A percentile compares a stretch with the other conserved stretches of the same genome.
Conservation (phyloP, 1,284 basidiomycete species). For the Malassezia slooffiae region DNA sequence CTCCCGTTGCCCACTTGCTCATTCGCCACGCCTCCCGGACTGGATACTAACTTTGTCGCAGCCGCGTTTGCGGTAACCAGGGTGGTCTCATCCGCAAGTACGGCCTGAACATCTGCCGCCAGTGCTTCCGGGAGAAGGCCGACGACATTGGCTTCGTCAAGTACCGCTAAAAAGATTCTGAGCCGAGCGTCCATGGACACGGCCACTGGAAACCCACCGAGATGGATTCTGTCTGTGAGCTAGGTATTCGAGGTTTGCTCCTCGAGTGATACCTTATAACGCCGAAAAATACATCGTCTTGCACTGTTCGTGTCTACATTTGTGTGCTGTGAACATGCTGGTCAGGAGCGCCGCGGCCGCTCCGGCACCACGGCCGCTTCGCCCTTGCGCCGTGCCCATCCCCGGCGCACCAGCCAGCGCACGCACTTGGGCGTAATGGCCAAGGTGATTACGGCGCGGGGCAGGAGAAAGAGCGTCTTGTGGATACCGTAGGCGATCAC, state of each 20-base stretch:
- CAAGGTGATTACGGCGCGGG: slow-evolving; percentile 78
- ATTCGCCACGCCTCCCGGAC: too few species aligned
- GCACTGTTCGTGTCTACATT: too few species aligned
- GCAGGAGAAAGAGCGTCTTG: slow-evolving; percentile 83
- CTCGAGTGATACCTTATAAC: slow-evolving; percentile 7
- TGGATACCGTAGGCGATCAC: slow-evolving; percentile 88
- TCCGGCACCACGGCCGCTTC: too few species aligned
- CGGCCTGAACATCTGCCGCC: slow-evolving; percentile 46
- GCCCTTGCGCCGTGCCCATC: slow-evolving; percentile 35
- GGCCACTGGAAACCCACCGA: neutral
- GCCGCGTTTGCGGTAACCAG: slow-evolving; percentile 45
- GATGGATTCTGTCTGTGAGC: neutral
- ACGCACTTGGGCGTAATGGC: slow-evolving; percentile 75
- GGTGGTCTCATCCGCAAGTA: slow-evolving; percentile 47
- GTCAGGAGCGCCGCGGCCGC: too few species aligned
- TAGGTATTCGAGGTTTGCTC: too few species aligned
- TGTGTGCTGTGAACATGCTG: too few species aligned
- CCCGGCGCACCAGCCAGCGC: slow-evolving; percentile 31
- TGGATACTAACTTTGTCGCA: slow-evolving; percentile 13
- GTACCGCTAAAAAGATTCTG: slow-evolving; percentile 18
- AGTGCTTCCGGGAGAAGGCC: slow-evolving; percentile 47
- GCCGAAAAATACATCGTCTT: slow-evolving; percentile 7
- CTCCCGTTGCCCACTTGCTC: neutral
- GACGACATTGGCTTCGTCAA: slow-evolving; percentile 45
- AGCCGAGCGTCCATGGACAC: neutral